Evolutionary conservation across 1,284 basidiomycete genomes (phyloP).

Genomic region (Pseudozyma sp.): DNA sequence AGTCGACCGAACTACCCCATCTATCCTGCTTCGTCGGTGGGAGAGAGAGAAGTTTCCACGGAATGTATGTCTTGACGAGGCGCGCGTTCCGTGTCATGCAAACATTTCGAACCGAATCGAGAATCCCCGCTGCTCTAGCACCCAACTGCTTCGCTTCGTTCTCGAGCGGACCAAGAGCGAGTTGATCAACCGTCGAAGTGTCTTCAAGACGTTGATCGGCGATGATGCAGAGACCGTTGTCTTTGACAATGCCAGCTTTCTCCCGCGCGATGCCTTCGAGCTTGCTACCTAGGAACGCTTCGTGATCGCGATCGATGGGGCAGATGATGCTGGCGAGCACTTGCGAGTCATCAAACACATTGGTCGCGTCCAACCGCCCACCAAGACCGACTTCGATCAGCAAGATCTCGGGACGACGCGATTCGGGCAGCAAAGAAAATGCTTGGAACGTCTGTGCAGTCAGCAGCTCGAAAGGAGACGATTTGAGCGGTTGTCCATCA

Average conservation of each 20-base stretch:
- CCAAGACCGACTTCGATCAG: constrained; percentile 96
- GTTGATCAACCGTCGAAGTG: constrained; percentile 19
- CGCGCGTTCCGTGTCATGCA: constrained; percentile 42
- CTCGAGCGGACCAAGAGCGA: constrained; percentile 37
- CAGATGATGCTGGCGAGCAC: constrained; percentile 83
- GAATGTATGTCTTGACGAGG: constrained; percentile 50
- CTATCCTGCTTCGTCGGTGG: constrained; percentile 28
- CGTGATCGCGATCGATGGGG: constrained; percentile 90
- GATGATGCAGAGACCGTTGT: constrained; percentile 78
- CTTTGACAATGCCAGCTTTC: constrained; percentile 85
- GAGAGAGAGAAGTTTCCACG: constrained; percentile 40
- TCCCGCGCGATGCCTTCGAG: constrained; percentile 81
- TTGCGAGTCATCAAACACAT: constrained; percentile 78
- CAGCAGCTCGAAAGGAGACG: constrained; percentile 62
- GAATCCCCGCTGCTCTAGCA: constrained; percentile 37
- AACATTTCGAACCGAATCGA: constrained; percentile 47
- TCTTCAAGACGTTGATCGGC: constrained; percentile 70
- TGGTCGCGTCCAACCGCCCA: constrained; percentile 91
- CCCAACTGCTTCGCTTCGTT: constrained; percentile 45
- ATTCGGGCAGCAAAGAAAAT: constrained; percentile 61
- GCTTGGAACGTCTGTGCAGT: constrained; percentile 72
- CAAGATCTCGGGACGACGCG: constrained; percentile 77
- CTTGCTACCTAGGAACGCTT: constrained; percentile 84
- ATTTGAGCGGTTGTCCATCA: constrained; percentile 45
- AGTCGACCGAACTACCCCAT: constrained; percentile 34